These are phyloP conservation scores for Pulveroboletus sp. DNA, from an alignment of 768 basidiomycete genomes.

Conservation along the genomic window DNA sequence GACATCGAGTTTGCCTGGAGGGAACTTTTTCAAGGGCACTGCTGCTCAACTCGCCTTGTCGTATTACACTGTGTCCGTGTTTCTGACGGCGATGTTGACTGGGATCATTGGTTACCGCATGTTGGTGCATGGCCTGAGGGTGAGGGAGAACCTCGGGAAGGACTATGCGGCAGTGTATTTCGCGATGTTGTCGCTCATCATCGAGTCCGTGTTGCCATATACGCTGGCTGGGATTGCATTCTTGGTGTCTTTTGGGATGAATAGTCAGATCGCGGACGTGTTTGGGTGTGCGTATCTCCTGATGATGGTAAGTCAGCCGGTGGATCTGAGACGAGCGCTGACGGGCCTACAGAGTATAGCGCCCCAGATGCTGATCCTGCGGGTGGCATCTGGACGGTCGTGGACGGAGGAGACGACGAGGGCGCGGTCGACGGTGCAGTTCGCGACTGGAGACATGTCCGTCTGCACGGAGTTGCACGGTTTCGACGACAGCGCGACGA, in stretches of 20 bases:
- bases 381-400: slow-evolving; percentile 16
- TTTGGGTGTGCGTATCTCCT: slow-evolving; percentile 19
- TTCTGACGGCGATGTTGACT: slow-evolving; percentile 20
- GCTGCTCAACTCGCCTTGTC: slow-evolving; percentile 12
- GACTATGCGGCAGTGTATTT: slow-evolving; percentile 22
- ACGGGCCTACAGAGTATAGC: slow-evolving; percentile 19
- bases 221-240: slow-evolving; percentile 24
- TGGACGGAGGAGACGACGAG: slow-evolving; percentile 13
- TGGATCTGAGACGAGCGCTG: neutral
- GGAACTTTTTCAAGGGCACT: slow-evolving; percentile 16
- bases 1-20: slow-evolving; percentile 14
- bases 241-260: slow-evolving; percentile 17
- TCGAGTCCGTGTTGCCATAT: slow-evolving; percentile 27
- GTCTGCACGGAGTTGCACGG: neutral
- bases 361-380: slow-evolving; percentile 23
- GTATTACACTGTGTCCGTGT: slow-evolving; percentile 20
- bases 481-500: neutral
- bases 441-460: neutral
- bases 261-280: slow-evolving; percentile 9
- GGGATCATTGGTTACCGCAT: slow-evolving; percentile 16
- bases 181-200: slow-evolving; percentile 8
- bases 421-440: slow-evolving; percentile 3
- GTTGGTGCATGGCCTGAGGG: slow-evolving; percentile 7
- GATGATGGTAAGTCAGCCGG: slow-evolving; percentile 18
- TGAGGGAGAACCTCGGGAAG: slow-evolving; percentile 13